Conservation (phyloP, 768 basidiomycete species). For the Strobilomyces echinocephalus region DNA sequence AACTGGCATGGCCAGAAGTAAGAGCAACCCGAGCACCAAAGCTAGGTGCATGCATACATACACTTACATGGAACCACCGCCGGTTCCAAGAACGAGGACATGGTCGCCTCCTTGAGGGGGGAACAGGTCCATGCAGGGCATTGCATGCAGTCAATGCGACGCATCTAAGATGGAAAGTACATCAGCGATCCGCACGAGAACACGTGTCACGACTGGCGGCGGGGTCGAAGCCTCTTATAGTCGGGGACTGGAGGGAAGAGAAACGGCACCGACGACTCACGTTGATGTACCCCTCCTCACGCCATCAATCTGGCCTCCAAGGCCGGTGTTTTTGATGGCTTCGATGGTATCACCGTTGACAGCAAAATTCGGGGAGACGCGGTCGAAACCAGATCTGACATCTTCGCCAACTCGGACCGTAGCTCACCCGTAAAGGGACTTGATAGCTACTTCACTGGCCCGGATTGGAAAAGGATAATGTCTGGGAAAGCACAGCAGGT, state of each 20-base stretch:
- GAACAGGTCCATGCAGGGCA: constrained; percentile 44
- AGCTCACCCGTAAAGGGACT: constrained; percentile 49
- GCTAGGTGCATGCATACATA: constrained; percentile 26
- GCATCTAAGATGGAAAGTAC: constrained; percentile 32
- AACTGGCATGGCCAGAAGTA: constrained; percentile 59
- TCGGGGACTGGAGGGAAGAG: constrained; percentile 36
- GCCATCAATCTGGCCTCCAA: constrained; percentile 49
- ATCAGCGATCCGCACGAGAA: not conserved
- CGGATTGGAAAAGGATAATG: too few relatives aligned
- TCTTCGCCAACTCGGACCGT: constrained; percentile 34
- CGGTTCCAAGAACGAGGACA: constrained; percentile 53
- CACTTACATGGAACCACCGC: constrained; percentile 50
- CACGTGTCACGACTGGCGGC: constrained; percentile 35
- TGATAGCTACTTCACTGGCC: constrained; percentile 49
- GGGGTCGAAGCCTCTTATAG: constrained; percentile 62
- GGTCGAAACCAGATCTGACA: constrained; percentile 47
- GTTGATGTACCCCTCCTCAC: constrained; percentile 49
- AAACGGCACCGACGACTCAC: constrained; percentile 19
- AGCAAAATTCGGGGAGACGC: constrained; percentile 51
- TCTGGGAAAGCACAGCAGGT: too few relatives aligned
- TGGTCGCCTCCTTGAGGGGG: constrained; percentile 54
- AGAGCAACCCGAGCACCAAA: constrained; percentile 60
- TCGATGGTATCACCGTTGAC: constrained; percentile 40
- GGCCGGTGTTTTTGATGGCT: constrained; percentile 32
- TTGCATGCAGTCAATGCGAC: constrained; percentile 65